Evolutionary conservation across 2,329 filamentous ascomycete genomes (phyloP).

Genomic region (Neopestalotiopsis sp.): DNA sequence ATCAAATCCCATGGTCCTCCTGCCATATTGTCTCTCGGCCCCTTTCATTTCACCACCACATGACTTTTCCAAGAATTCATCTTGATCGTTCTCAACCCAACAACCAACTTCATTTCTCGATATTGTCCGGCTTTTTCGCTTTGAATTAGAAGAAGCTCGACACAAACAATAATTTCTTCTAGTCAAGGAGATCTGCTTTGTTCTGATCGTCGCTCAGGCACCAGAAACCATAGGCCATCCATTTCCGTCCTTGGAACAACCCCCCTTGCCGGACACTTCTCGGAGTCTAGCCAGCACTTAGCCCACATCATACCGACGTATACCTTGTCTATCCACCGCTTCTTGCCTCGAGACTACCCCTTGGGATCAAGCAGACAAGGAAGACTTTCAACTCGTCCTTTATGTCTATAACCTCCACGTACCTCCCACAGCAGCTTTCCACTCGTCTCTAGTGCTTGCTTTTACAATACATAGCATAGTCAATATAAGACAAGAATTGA

Average conservation of each 20-base stretch:
- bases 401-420: slow-evolving; percentile 28
- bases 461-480: slow-evolving; percentile 53
- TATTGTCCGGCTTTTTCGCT: neutral
- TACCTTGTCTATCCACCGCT: slow-evolving; percentile 16
- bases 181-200: neutral
- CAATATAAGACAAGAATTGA: slow-evolving; percentile 50
- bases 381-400: slow-evolving; percentile 5
- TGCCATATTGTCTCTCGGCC: neutral
- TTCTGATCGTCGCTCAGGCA: slow-evolving; percentile 7
- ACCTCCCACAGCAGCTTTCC: slow-evolving; percentile 13
- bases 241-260: slow-evolving; percentile 10
- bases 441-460: slow-evolving; percentile 22
- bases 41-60: neutral
- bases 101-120: neutral
- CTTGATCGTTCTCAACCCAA: neutral
- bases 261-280: slow-evolving; percentile 16
- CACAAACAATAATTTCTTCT: slow-evolving; percentile 1
- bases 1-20: slow-evolving; percentile 7
- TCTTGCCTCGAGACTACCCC: slow-evolving; percentile 9
- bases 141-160: neutral
- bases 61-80: neutral
- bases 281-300: slow-evolving; percentile 8
- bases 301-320: slow-evolving; percentile 5
- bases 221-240: neutral
- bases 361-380: neutral